A percentile compares a stretch with the other conserved stretches of the same genome.
These are phyloP conservation scores for Anisogramma anomala DNA, from an alignment of 2,329 filamentous ascomycete genomes.

Conservation along the genomic window DNA sequence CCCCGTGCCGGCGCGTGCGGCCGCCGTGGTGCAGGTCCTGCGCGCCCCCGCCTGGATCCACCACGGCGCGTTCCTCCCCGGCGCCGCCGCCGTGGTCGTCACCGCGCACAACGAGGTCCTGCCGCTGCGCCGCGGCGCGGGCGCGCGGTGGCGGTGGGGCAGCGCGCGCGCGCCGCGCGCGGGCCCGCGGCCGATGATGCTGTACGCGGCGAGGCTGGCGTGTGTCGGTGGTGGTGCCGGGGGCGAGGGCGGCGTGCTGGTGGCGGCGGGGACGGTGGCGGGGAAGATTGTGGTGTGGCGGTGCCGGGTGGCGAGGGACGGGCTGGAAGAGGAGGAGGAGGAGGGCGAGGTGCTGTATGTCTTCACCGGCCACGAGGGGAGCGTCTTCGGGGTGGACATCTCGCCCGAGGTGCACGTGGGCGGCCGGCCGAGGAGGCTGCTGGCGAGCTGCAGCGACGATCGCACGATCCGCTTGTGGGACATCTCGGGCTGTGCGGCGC, in stretches of 20 bases:
- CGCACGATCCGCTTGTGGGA: slow-evolving; percentile 84
- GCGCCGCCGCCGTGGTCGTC: slow-evolving; percentile 45
- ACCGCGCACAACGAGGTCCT: slow-evolving; percentile 82
- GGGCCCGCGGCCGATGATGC: slow-evolving; percentile 65
- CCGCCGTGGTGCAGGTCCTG: slow-evolving; percentile 23
- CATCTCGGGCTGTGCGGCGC: slow-evolving; percentile 44
- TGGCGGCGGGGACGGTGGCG: slow-evolving; percentile 86
- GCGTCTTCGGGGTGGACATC: slow-evolving; percentile 80
- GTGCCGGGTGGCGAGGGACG: slow-evolving; percentile 32
- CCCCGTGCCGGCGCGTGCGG: slow-evolving; percentile 37
- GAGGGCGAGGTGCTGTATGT: slow-evolving; percentile 37
- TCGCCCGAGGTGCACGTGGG: slow-evolving; percentile 41
- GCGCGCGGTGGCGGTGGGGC: slow-evolving; percentile 29
- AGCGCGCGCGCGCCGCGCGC: slow-evolving; percentile 42
- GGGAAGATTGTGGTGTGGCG: slow-evolving; percentile 90
- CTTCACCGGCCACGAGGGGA: slow-evolving; percentile 70
- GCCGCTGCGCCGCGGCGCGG: slow-evolving; percentile 27
- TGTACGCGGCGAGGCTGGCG: slow-evolving; percentile 71
- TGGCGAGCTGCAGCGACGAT: slow-evolving; percentile 92
- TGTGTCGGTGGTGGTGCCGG: slow-evolving; percentile 38
- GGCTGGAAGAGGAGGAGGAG: slow-evolving; percentile 1
- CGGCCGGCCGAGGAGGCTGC: slow-evolving; percentile 38
- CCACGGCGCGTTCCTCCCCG: slow-evolving; percentile 46
- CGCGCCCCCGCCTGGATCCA: slow-evolving; percentile 66
- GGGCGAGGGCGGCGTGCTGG: slow-evolving; percentile 44